Evolutionary conservation across 129 eudicot species (phyloP), one percentile per base, ranked within the genome.

Genomic region (Pittosporum tobira): DNA sequence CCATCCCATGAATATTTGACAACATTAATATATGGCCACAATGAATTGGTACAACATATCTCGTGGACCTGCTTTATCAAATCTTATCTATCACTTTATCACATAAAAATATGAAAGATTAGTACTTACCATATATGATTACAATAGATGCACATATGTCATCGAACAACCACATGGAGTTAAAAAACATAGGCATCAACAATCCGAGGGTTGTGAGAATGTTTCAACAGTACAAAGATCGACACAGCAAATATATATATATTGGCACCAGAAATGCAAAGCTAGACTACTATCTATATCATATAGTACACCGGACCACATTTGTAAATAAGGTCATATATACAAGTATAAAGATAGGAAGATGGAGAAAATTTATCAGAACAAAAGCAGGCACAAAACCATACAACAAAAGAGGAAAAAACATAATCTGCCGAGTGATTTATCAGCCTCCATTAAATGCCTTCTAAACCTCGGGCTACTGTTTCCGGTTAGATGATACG

Each of bases 401-500:
- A 82, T 57, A 56, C 95, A 85, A 70, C 97, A 89, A 43, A 63
- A 69, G 55, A 89, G 72, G 85, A 89, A 89, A 68, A 85, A 76
- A 26, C 70, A 72, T 7, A 89, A 45, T 44, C 95, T 82, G 51
- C 88, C 72, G 6, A 89, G 72, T 8, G 97, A 85, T 67, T 59
- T 73, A 72, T 89, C 97, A 2, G 81, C 79, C 66, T 77, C 73
- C 75, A 76, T 70, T 43, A 77, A 53, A 25, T 69, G 88, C 75
- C 97, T 74, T 63, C 97, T 79, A 16, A 82, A 60, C 50, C 97
- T 81, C 14, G 81, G 81, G 55, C 74, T 78, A 42, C 61, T 79
- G n/a, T 61, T 31, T 14, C 76, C 79, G 0, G 73, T 69, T 57
- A 74, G 49, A 69, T 53, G 57, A 45, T 88, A 84, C 0, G 88